Conservation (phyloP, 192 early-diverging fungal genomes). For the Entomortierella chlamydospora region DNA sequence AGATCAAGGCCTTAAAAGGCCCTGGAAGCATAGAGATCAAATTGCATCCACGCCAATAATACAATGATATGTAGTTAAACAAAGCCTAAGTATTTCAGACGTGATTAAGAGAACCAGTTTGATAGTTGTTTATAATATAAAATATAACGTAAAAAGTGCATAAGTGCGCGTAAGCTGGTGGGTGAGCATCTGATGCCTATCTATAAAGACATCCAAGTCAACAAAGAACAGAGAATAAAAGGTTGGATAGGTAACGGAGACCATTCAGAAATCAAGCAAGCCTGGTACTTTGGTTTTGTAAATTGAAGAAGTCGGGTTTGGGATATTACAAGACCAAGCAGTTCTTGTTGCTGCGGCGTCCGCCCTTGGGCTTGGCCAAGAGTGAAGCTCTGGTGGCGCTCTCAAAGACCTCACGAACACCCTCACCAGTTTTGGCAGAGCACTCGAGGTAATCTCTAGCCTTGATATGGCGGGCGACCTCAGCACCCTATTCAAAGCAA, state of each 20-base stretch:
- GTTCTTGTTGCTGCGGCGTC: conserved; percentile 18
- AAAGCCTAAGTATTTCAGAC: too few species aligned
- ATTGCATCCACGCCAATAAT: neutral
- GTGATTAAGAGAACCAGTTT: too few species aligned
- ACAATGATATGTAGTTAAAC: neutral
- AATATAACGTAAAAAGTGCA: neutral
- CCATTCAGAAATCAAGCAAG: neutral
- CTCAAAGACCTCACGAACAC: conserved; percentile 91
- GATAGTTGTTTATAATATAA: conserved; percentile 4
- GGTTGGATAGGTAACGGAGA: neutral
- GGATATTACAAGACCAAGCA: conserved; percentile 41
- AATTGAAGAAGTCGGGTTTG: neutral
- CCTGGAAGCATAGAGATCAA: conserved; percentile 16
- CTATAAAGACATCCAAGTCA: neutral
- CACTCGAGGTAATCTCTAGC: conserved; percentile 94
- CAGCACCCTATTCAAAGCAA: conserved; percentile 65
- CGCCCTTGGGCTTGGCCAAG: conserved; percentile 36
- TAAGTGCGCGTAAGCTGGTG: conserved; percentile 1
- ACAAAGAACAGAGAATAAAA: neutral
- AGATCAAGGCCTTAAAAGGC: conserved; percentile 52
- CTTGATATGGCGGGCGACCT: conserved; percentile 84
- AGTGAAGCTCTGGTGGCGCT: conserved; percentile 86
- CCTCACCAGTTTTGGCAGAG: conserved; percentile 82
- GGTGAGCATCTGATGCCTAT: neutral
- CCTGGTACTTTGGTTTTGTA: neutral